Evolutionary conservation across 1,284 basidiomycete genomes (phyloP), one percentile per base, ranked within the genome.

Genomic region (Erythrobasidium hasegawianum): DNA sequence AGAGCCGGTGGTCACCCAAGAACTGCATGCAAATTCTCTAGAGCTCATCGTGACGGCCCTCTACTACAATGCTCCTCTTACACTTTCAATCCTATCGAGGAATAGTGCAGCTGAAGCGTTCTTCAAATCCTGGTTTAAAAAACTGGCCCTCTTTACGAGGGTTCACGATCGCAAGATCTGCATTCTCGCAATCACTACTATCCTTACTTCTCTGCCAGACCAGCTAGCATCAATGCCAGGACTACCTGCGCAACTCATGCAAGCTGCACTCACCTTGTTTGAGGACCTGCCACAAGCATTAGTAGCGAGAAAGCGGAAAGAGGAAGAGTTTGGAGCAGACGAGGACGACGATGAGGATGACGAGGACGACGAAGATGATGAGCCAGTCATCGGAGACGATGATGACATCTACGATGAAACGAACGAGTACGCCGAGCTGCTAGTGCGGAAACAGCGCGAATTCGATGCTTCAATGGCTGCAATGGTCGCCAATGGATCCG

Each of bases 141-240:
- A 79, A 54, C 81, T 85, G 24, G 79, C 81, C 29, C 82, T 81
- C 56, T 81, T 92, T 50, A 88, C 87, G 2, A 83, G 90, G n/a
- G 89, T 94, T 43, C 90, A 95, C 76, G 90, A 94, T 77, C 91
- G 91, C 83, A 92, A 89, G 77, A 80, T 95, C 64, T 85, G 84
- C 69, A 83, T 92, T 57, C 76, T 89, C 67, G 85, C 90, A 9
- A 78, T 94, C 68, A 88, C 85, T 70, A 84, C 85, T 43, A 76
- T 90, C 64, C 80, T 92, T 74, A 87, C 89, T 76, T 78, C 89
- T 76, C 80, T 85, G 18, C 81, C 83, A 1, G 75, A 76, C 14
- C 74, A 76, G 33, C 81, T 90, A 29, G 87, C 88, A 0, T 80
- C 81, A 89, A 70, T 81, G 81, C 69, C 83, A 84, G 14, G 88